Evolutionary conservation across 208 protist genomes (phyloP).

Genomic region (Phytomonas sp.): DNA sequence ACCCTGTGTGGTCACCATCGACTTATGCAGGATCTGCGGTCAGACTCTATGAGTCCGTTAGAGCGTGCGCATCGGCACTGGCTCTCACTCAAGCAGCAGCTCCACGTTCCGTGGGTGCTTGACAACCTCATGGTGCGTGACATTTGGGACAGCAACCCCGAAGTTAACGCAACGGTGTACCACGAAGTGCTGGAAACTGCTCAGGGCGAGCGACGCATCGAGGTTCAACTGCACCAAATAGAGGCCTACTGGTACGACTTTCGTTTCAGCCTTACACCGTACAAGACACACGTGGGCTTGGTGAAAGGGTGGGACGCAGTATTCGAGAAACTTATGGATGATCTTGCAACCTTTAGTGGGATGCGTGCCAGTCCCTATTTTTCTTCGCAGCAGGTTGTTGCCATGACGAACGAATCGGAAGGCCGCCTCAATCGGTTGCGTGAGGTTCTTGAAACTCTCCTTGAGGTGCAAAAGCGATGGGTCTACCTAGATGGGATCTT

Average conservation of each 20-base stretch:
- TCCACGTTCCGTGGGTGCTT: slow-evolving; percentile 89
- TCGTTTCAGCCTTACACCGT: slow-evolving; percentile 91
- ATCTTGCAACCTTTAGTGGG: slow-evolving; percentile 88
- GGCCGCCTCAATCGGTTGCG: slow-evolving; percentile 89
- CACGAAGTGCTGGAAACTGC: slow-evolving; percentile 85
- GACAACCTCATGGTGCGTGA: slow-evolving; percentile 78
- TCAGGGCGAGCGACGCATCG: slow-evolving; percentile 81
- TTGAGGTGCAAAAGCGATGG: slow-evolving; percentile 97
- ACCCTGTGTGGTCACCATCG: slow-evolving; percentile 42
- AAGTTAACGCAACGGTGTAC: slow-evolving; percentile 92
- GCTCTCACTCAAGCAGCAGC: slow-evolving; percentile 66
- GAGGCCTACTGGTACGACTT: slow-evolving; percentile 89
- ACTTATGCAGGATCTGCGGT: slow-evolving; percentile 89
- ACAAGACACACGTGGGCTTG: slow-evolving; percentile 84
- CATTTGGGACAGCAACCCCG: slow-evolving; percentile 86
- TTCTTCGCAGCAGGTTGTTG: slow-evolving; percentile 46
- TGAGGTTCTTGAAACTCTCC: slow-evolving; percentile 87
- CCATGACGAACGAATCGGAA: slow-evolving; percentile 84
- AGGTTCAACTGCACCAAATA: slow-evolving; percentile 82
- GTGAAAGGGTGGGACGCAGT: slow-evolving; percentile 97
- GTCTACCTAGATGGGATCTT: slow-evolving; percentile 98
- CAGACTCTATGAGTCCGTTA: slow-evolving; percentile 90
- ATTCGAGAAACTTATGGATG: slow-evolving; percentile 91
- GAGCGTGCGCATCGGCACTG: slow-evolving; percentile 68
- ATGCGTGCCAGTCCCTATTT: slow-evolving; percentile 97